Percentiles rank a stretch among this genome's conserved stretches.
phyloP scores from a whole-genome alignment of 2,329 filamentous ascomycete genomes.

The Cordyceps pruinosa region DNA sequence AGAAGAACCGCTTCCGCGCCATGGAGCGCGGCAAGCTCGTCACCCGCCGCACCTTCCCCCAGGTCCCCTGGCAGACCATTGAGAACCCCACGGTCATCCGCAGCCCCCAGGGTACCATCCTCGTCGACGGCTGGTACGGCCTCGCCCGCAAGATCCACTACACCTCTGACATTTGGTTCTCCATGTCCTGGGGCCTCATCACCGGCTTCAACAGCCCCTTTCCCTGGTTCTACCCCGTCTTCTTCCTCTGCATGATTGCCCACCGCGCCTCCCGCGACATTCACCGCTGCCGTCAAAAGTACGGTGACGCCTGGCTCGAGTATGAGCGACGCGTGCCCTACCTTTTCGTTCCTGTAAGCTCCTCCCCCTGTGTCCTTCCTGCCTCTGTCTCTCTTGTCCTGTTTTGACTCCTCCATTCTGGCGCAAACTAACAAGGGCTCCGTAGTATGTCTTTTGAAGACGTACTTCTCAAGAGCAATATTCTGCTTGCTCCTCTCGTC shows the following conservation, averaged over 20 bases:
- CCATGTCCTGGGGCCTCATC: conserved; percentile 44
- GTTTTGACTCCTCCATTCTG: not conserved
- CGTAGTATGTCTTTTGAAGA: conserved; percentile 36
- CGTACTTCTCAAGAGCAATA: not conserved
- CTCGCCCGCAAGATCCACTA: conserved; percentile 58
- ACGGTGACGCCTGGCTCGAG: conserved; percentile 74
- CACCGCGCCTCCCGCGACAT: conserved; percentile 75
- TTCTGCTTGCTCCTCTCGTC: not conserved
- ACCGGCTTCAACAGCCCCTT: conserved; percentile 61
- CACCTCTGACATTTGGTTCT: conserved; percentile 42
- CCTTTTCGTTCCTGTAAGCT: conserved; percentile 66
- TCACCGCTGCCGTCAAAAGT: conserved; percentile 68
- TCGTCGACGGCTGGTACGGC: conserved; percentile 82
- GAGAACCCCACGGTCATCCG: conserved; percentile 41
- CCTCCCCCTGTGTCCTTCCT: not conserved
- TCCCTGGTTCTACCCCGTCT: conserved; percentile 85
- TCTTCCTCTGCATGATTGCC: conserved; percentile 75
- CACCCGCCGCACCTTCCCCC: conserved; percentile 75
- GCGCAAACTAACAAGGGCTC: conserved; percentile 13
- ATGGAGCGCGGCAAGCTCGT: conserved; percentile 65
- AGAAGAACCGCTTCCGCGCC: conserved; percentile 88
- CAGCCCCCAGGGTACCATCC: conserved; percentile 64
- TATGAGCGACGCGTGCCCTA: conserved; percentile 76
- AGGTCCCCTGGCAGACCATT: conserved; percentile 76
- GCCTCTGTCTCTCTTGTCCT: not conserved